Conservation (phyloP, 2,329 filamentous ascomycete genomes). For the Fusarium fracticaudum region DNA sequence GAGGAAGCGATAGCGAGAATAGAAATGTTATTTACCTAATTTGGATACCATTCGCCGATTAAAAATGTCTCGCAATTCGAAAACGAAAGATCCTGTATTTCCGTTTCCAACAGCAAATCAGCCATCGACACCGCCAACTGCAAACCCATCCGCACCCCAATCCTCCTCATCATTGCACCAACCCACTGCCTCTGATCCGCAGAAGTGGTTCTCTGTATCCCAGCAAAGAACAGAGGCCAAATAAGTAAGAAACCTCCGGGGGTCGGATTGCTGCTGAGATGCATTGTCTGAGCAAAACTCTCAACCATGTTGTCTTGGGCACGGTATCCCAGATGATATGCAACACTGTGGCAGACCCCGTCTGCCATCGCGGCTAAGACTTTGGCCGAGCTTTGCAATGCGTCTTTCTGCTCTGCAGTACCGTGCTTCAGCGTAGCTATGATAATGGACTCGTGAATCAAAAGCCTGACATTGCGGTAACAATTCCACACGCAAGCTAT, state of each 20-base stretch:
- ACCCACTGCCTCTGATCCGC: slow-evolving; percentile 25
- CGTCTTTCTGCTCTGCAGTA: neutral
- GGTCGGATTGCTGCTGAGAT: neutral
- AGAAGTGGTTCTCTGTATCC: slow-evolving; percentile 21
- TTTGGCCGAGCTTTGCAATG: slow-evolving; percentile 11
- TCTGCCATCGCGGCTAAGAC: slow-evolving; percentile 20
- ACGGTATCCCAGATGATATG: slow-evolving; percentile 30
- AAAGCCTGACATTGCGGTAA: slow-evolving; percentile 26
- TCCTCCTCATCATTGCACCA: slow-evolving; percentile 15
- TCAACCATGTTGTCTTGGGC: neutral
- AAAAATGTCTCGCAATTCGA: slow-evolving; percentile 29
- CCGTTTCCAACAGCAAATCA: slow-evolving; percentile 15
- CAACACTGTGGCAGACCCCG: slow-evolving; percentile 27
- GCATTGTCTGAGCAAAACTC: neutral
- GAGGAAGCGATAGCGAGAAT: neutral
- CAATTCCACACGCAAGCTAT: slow-evolving; percentile 36
- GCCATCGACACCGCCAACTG: slow-evolving; percentile 35
- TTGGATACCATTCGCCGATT: slow-evolving; percentile 29
- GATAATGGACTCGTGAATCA: slow-evolving; percentile 35
- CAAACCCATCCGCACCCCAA: slow-evolving; percentile 32
- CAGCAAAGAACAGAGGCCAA: slow-evolving; percentile 33
- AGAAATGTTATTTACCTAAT: neutral
- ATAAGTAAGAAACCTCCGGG: slow-evolving; percentile 29
- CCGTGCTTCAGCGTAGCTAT: slow-evolving; percentile 22
- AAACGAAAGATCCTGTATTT: slow-evolving; percentile 20